Conservation (phyloP, 2,329 filamentous ascomycete species). For the Ustilaginoidea virens region DNA sequence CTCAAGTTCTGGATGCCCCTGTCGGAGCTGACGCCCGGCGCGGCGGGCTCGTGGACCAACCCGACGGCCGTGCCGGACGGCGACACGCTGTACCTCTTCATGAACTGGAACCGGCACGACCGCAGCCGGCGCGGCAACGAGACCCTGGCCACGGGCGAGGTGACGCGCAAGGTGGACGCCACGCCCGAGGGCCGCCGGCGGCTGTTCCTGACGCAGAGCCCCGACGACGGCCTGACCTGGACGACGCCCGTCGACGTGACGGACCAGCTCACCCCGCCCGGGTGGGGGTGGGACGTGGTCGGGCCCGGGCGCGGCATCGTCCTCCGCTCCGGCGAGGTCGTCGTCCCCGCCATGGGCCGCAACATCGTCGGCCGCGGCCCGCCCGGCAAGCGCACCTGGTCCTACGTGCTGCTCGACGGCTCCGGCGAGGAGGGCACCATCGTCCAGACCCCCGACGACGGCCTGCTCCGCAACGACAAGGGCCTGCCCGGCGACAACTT, state of each 20-base stretch:
- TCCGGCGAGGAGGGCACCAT: conserved; percentile 8
- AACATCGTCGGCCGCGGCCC: conserved; percentile 10
- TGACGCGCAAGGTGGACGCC: conserved; percentile 8
- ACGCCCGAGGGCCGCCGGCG: conserved; percentile 11
- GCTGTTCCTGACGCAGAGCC: conserved; percentile 10
- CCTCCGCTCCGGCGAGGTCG: conserved; percentile 8
- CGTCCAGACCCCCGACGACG: conserved; percentile 8
- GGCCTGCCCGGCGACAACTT: conserved; percentile 4
- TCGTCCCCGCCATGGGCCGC: conserved; percentile 9
- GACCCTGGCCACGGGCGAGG: conserved; percentile 8
- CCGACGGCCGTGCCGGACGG: conserved; percentile 15
- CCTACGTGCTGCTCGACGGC: conserved; percentile 5
- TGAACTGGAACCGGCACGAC: conserved; percentile 13
- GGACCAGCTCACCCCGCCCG: conserved; percentile 8
- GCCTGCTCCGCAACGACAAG: conserved; percentile 8
- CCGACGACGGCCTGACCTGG: conserved; percentile 12
- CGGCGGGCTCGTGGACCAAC: conserved; percentile 14
- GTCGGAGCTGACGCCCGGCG: conserved; percentile 10
- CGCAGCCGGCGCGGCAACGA: conserved; percentile 13
- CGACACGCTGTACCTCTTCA: conserved; percentile 15
- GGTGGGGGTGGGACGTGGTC: conserved; percentile 9
- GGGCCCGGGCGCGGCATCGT: conserved; percentile 11
- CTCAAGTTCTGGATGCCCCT: no score
- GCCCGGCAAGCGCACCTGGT: conserved; percentile 10
- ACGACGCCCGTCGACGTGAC: conserved; percentile 10